Conservation (phyloP, 2,329 filamentous ascomycete genomes). For the Aspergillus aculeatus region DNA sequence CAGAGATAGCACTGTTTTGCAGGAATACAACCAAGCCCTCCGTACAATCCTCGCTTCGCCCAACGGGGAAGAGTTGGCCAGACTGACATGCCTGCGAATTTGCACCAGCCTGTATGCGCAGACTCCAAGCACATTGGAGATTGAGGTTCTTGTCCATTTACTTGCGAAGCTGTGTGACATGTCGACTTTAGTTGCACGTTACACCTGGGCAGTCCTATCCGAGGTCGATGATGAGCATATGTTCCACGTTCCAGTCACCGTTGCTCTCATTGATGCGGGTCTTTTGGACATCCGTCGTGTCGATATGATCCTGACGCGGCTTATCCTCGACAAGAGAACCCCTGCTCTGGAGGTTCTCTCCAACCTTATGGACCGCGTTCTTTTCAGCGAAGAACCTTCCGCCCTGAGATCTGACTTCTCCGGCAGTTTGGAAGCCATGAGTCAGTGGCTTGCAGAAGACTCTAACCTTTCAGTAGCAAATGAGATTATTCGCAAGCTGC, state of each 20-base stretch:
- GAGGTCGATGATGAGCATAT: slow-evolving; percentile 60
- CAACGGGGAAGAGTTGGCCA: slow-evolving; percentile 57
- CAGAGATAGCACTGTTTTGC: slow-evolving; percentile 55
- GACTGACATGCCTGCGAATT: slow-evolving; percentile 56
- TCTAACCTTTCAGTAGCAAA: slow-evolving; percentile 64
- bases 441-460: slow-evolving; percentile 76
- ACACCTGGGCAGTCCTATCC: slow-evolving; percentile 49
- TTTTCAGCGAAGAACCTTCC: slow-evolving; percentile 74
- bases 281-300: slow-evolving; percentile 64
- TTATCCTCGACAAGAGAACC: slow-evolving; percentile 68
- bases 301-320: slow-evolving; percentile 70
- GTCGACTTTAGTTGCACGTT: slow-evolving; percentile 57
- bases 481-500: slow-evolving; percentile 67
- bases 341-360: slow-evolving; percentile 77
- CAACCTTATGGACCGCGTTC: slow-evolving; percentile 71
- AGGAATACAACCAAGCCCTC: slow-evolving; percentile 58
- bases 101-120: slow-evolving; percentile 58
- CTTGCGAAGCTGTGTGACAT: slow-evolving; percentile 62
- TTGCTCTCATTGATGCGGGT: slow-evolving; percentile 59
- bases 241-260: slow-evolving; percentile 61
- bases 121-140: slow-evolving; percentile 55
- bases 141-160: slow-evolving; percentile 63
- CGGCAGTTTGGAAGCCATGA: slow-evolving; percentile 75
- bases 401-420: slow-evolving; percentile 84
- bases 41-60: slow-evolving; percentile 54